Evolutionary conservation across 352 stramenopile genomes (phyloP), one percentile per base, ranked within the genome.

Genomic region (Phytophthora europaea): DNA sequence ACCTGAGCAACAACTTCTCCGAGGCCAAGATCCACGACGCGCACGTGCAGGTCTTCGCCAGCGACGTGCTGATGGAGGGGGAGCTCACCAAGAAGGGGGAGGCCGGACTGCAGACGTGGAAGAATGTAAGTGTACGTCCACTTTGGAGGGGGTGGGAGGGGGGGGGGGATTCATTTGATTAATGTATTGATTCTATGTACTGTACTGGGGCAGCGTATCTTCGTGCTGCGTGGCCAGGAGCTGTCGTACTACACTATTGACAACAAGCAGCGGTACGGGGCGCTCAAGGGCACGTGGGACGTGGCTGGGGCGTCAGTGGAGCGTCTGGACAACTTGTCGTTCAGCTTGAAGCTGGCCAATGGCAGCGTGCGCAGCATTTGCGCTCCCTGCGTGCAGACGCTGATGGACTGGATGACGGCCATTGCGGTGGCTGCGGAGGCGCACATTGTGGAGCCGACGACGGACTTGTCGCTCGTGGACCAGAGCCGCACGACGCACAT

Each of bases 371-470:
- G 86, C 18, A 65, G 76, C 61, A 70, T 93, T n/a, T 77, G 70
- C 1, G 81, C 84, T 13, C 73, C 83, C 0, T 78, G 72, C 65
- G 80, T 92, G 20, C 86, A 93, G 70, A 74, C 74, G 31, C 70
- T 91, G 18, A 87, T 93, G 77, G 84, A 93, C 75, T 93, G 86
- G 86, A 87, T 93, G 77, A 93, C 86, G 22, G 83, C 86, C 13
- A 83, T 93, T 76, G 71, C 83, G 0, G 65, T 93, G 18, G 80
- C 82, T 26, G 71, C 84, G 1, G 70, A 82, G 22, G 82, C 84
- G 13, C 34, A 65, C 15, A 69, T 84, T 13, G 70, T 92, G 9
- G 58, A 81, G 34, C 82, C 82, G 5, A 76, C 83, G 6, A 58
- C 73, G 7, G 78, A 88, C 48, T 70, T 84, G 36, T 74, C 83